phyloP scores from a whole-genome alignment of 208 protist genomes.

The Novymonas esmeraldas region DNA sequence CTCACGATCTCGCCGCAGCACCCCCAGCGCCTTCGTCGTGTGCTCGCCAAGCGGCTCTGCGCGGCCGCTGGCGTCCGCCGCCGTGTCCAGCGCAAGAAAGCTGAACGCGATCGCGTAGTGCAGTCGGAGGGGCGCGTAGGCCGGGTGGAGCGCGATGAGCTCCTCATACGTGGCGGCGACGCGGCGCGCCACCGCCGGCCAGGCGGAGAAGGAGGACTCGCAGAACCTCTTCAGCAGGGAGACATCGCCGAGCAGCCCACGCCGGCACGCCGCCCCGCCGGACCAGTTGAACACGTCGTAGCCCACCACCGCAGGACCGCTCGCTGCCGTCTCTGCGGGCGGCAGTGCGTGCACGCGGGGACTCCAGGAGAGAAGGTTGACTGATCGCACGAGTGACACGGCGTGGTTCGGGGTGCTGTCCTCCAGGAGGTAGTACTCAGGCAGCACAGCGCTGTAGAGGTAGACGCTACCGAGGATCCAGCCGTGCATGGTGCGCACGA shows the following conservation, averaged over 20 bases:
- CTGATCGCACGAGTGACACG: constrained; percentile 40
- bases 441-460: constrained; percentile 44
- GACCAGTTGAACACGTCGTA: constrained; percentile 63
- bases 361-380: constrained; percentile 56
- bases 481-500: constrained; percentile 35
- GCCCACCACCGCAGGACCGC: not conserved
- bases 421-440: constrained; percentile 70
- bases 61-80: not conserved
- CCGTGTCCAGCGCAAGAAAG: constrained; percentile 11
- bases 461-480: constrained; percentile 44
- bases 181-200: constrained; percentile 28
- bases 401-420: constrained; percentile 48
- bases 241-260: constrained; percentile 10
- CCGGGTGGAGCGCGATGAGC: constrained; percentile 73
- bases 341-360: constrained; percentile 18
- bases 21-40: constrained; percentile 19
- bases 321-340: not conserved
- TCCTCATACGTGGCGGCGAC: constrained; percentile 74
- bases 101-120: constrained; percentile 58
- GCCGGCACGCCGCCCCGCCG: constrained; percentile 20
- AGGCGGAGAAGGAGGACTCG: constrained; percentile 45
- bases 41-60: constrained; percentile 1
- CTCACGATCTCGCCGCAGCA: constrained; percentile 25
- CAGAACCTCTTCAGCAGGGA: constrained; percentile 47
- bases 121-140: constrained; percentile 65